Percentiles rank a stretch among this genome's conserved stretches.
Conservation (phyloP, 768 basidiomycete species). For the Boletus insuetus region DNA sequence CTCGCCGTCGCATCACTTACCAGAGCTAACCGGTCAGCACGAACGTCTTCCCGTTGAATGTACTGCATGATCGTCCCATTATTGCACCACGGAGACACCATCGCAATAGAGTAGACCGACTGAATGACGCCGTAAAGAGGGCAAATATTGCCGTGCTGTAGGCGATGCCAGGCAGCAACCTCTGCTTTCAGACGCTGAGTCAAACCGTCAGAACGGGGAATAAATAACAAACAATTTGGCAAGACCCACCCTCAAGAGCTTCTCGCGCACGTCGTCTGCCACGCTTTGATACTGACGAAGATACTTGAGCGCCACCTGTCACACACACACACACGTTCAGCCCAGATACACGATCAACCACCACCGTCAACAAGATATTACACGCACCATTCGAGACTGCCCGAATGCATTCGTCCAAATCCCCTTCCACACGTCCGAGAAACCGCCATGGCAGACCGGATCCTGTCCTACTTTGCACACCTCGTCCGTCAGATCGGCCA, state of each 20-base stretch:
- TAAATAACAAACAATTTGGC: neutral
- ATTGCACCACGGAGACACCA: constrained; percentile 65
- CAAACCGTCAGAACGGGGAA: neutral
- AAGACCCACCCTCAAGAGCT: constrained; percentile 44
- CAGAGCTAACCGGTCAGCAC: constrained; percentile 44
- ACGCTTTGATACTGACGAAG: constrained; percentile 47
- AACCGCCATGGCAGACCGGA: constrained; percentile 52
- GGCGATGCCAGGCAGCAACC: constrained; percentile 54
- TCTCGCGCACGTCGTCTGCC: constrained; percentile 50
- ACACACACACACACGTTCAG: neutral
- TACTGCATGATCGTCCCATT: constrained; percentile 56
- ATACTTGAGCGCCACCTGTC: constrained; percentile 57
- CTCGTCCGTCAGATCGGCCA: constrained; percentile 57
- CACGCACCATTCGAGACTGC: constrained; percentile 25
- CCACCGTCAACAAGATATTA: neutral
- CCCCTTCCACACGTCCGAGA: constrained; percentile 63
- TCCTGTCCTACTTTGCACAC: constrained; percentile 45
- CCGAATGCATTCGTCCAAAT: constrained; percentile 49
- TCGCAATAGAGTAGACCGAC: constrained; percentile 49
- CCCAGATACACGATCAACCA: neutral
- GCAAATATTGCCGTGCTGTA: constrained; percentile 54
- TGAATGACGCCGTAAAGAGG: constrained; percentile 56
- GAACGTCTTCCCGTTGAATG: constrained; percentile 39
- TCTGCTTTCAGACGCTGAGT: constrained; percentile 54
- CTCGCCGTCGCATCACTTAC: constrained; percentile 31